Conservation (phyloP, 208 protist species). For the Trypanosoma brucei region DNA sequence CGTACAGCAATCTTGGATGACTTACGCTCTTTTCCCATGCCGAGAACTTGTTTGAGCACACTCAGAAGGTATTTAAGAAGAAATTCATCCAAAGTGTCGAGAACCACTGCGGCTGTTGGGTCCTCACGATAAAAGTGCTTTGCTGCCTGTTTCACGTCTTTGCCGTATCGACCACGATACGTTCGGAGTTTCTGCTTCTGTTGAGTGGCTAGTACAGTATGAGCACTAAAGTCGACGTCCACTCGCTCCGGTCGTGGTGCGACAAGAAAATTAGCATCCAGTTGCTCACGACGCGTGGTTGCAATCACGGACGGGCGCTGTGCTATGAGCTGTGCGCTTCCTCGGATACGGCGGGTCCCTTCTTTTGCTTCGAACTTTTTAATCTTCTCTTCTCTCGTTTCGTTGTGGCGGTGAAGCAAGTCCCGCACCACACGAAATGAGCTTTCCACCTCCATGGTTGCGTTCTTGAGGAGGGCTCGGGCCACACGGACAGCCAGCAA, state of each 20-base stretch:
- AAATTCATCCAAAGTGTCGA: slow-evolving; percentile 90
- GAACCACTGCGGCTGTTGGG: slow-evolving; percentile 70
- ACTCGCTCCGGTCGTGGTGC: slow-evolving; percentile 70
- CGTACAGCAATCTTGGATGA: slow-evolving; percentile 57
- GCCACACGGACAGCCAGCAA: slow-evolving; percentile 78
- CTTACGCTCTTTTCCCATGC: slow-evolving; percentile 76
- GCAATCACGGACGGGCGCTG: slow-evolving; percentile 35
- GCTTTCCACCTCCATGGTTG: slow-evolving; percentile 69
- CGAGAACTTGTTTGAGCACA: slow-evolving; percentile 82
- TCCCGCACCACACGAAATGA: slow-evolving; percentile 58
- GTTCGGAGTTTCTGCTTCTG: slow-evolving; percentile 87
- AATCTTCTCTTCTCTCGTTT: slow-evolving; percentile 75
- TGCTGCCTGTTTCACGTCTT: slow-evolving; percentile 66
- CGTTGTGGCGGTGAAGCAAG: slow-evolving; percentile 70
- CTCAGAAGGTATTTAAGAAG: slow-evolving; percentile 79
- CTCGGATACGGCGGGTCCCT: slow-evolving; percentile 79
- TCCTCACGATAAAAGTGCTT: slow-evolving; percentile 87
- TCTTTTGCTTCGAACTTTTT: slow-evolving; percentile 83
- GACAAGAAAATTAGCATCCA: slow-evolving; percentile 74
- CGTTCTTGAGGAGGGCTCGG: slow-evolving; percentile 77
- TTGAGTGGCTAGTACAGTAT: slow-evolving; percentile 83
- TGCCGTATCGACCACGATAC: slow-evolving; percentile 82
- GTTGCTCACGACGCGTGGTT: slow-evolving; percentile 48
- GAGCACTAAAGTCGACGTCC: slow-evolving; percentile 82
- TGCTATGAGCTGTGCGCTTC: slow-evolving; percentile 65